Evolutionary conservation across 257 asterid genomes (phyloP), one percentile per base, ranked within the genome.

Genomic region (Apocynum venetum): DNA sequence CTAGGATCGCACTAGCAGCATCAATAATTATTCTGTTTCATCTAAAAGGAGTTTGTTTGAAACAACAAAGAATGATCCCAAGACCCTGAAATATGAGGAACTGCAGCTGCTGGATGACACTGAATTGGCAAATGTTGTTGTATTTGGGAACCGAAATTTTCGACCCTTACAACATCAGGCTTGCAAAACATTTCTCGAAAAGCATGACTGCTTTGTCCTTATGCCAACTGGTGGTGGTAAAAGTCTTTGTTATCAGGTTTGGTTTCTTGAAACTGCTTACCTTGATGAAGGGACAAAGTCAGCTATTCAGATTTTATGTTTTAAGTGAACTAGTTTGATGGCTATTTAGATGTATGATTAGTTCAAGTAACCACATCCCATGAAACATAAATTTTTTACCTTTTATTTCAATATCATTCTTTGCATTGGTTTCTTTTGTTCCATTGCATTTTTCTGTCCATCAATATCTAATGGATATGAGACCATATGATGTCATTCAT

Each of bases 201-300:
- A 89, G 85, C 93, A 69, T 11, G 98, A 96, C 82, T 93, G 98
- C 80, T 96, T 96, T 84, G 86, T 96, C 83, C 94, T 96, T 72
- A 86, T 96, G 97, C 98, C 99, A 67, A 96, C 99, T 49, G 97
- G 98, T 80, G 99, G 99, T 73, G 99, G 98, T 79, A 96, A 93
- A 88, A 96, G 99, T 79, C 96, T 96, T 67, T 93, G 99, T 81
- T 96, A 96, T 90, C 99, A 96, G 99, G 98, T 92, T 66, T 81
- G 85, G 47, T 72, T 80, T 79, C 73, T 79, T 79, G 59, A 13
- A 11, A 63, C 40, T 75, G 17, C 11, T 53, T 20, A 15, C 40
- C 56, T 56, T n/a, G 13, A 38, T 31, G 10, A 57, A 25, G 17
- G 49, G 11, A 14, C 38, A 35, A 51, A 69, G 8, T 53, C 31